Conservation (phyloP, 257 asterid species). For the Gentiana macrophylla region DNA sequence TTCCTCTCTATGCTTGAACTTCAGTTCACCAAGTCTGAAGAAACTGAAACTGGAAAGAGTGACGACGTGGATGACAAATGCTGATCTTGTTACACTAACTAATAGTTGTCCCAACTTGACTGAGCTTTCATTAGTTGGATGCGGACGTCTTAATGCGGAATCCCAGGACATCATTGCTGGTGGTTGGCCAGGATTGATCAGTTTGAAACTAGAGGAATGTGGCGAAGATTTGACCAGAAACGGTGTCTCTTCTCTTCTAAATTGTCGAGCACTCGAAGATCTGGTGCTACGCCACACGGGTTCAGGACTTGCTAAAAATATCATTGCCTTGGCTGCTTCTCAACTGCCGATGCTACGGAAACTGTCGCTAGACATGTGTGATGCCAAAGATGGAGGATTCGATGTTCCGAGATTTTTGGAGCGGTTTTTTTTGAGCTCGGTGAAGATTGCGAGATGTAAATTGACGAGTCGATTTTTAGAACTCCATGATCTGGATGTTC, state of each 20-base stretch:
- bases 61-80: slow-evolving; percentile 66
- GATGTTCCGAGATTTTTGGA: slow-evolving; percentile 61
- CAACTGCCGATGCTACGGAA: slow-evolving; percentile 88
- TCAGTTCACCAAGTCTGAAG: slow-evolving; percentile 56
- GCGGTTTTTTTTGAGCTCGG: slow-evolving; percentile 45
- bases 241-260: slow-evolving; percentile 54
- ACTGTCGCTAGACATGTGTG: slow-evolving; percentile 70
- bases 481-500: slow-evolving; percentile 19
- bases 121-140: slow-evolving; percentile 67
- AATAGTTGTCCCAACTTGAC: slow-evolving; percentile 48
- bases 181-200: slow-evolving; percentile 83
- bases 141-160: slow-evolving; percentile 66
- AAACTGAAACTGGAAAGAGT: slow-evolving; percentile 81
- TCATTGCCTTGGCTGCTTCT: slow-evolving; percentile 46
- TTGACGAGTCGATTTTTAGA: slow-evolving; percentile 26
- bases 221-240: slow-evolving; percentile 48
- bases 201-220: slow-evolving; percentile 84
- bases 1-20: slow-evolving; percentile 46
- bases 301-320: slow-evolving; percentile 44
- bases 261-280: slow-evolving; percentile 83
- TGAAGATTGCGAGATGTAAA: slow-evolving; percentile 76
- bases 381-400: slow-evolving; percentile 61
- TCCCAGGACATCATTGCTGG: slow-evolving; percentile 65
- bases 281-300: slow-evolving; percentile 66
- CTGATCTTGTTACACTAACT: slow-evolving; percentile 51